Evolutionary conservation across 768 basidiomycete species (phyloP).

Genomic region (Dentipellis fragilis): DNA sequence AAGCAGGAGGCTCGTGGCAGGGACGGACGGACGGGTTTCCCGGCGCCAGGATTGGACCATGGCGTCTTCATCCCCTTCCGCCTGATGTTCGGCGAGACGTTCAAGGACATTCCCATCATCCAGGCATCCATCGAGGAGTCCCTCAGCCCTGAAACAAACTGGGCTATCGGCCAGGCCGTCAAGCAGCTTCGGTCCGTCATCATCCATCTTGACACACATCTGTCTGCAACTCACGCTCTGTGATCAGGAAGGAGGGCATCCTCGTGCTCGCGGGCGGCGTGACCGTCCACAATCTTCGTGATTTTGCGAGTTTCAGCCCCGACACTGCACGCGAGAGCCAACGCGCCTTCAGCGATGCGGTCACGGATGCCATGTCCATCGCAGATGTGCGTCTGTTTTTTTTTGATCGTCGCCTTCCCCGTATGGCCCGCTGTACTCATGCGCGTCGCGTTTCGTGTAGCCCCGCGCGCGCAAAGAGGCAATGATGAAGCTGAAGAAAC

Average conservation of each 20-base stretch:
- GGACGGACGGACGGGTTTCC: constrained; percentile 51
- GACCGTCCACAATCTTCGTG: too few species aligned
- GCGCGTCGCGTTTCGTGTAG: too few species aligned
- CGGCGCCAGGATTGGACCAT: constrained; percentile 62
- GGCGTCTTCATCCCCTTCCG: constrained; percentile 76
- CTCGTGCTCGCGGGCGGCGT: constrained; percentile 32
- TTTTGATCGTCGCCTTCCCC: too few species aligned
- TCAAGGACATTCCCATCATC: constrained; percentile 55
- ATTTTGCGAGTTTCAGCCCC: too few species aligned
- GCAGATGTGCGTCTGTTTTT: too few species aligned
- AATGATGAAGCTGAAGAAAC: constrained; percentile 42
- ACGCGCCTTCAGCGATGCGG: too few species aligned
- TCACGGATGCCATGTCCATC: too few species aligned
- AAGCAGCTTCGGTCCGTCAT: constrained; percentile 40
- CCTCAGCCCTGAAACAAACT: constrained; percentile 50
- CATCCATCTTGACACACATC: constrained; percentile 1
- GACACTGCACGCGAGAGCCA: too few species aligned
- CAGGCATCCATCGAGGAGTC: constrained; percentile 58
- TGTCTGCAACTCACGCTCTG: not conserved
- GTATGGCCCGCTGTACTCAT: too few species aligned
- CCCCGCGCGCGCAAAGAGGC: too few species aligned
- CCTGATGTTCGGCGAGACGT: constrained; percentile 65
- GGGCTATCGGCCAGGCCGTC: constrained; percentile 55
- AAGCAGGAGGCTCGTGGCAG: constrained; percentile 45
- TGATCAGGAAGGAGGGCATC: constrained; percentile 48